Evolutionary conservation across 768 basidiomycete genomes (phyloP).

Genomic region (Termitomyces sp.): DNA sequence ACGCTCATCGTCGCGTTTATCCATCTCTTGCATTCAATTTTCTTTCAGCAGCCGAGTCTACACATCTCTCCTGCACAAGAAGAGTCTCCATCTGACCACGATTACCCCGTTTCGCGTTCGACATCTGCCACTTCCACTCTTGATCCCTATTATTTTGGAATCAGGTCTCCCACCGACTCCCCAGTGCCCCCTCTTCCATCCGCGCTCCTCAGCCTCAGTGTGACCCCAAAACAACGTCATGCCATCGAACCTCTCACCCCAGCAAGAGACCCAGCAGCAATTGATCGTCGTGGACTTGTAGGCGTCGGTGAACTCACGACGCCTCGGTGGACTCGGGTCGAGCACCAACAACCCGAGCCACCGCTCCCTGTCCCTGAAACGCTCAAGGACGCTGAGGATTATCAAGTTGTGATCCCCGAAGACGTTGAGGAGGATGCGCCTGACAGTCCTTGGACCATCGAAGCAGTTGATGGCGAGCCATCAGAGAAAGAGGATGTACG

Average conservation of each 20-base stretch:
- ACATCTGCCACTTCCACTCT: constrained; percentile 74
- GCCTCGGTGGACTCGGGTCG: constrained; percentile 79
- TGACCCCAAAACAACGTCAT: constrained; percentile 56
- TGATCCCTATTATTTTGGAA: constrained; percentile 85
- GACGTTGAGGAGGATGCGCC: constrained; percentile 48
- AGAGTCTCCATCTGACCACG: constrained; percentile 35
- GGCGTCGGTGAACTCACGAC: constrained; percentile 96
- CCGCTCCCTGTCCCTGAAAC: constrained; percentile 21
- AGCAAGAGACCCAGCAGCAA: constrained; percentile 66
- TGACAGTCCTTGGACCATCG: constrained; percentile 87
- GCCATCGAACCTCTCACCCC: constrained; percentile 61
- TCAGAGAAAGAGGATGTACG: constrained; percentile 67
- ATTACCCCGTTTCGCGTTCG: constrained; percentile 52
- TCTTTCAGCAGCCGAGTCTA: constrained; percentile 13
- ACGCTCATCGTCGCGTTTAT: constrained; percentile 13
- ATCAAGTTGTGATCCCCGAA: constrained; percentile 35
- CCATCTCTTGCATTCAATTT: constrained; percentile 13
- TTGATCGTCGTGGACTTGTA: constrained; percentile 83
- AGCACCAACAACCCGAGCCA: constrained; percentile 30
- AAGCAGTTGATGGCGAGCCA: constrained; percentile 74
- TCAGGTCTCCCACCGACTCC: constrained; percentile 63
- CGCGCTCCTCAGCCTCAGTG: constrained; percentile 31
- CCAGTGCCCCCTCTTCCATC: constrained; percentile 50
- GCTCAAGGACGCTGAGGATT: constrained; percentile 28
- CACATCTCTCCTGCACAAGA: constrained; percentile 38